Base-by-base conservation (phyloP, 495 filamentous ascomycete species). In the Xylaria venustula region DNA sequence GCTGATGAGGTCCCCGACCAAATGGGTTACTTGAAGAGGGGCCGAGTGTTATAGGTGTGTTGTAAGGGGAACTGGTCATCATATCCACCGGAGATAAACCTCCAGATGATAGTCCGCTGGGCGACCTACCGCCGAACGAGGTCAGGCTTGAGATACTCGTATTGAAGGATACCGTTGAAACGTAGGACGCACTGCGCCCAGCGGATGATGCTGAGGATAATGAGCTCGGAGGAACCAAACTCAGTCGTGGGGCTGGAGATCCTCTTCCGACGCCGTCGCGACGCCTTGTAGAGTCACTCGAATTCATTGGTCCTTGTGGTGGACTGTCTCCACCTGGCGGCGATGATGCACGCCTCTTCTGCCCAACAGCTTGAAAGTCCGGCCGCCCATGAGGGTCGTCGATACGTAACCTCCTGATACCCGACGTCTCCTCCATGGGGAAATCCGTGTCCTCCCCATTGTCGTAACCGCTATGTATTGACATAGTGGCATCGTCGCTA, bases 301-400 rank as follows among this genome's bases (percentile, higher is more conserved):
- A 83, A 56, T 82, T 87, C 25, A 78, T 67, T 42, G 75, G 74
- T 14, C 79, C 75, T 60, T 86, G 83, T 57, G 88, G 69, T 3
- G 81, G 79, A 30, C 83, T 74, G 64, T 92, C 90, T 28, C 91
- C 89, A n/a, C 79, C 76, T 9, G 87, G 89, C 23, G 91, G 90
- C 23, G 90, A 93, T 2, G 90, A 92, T 23, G 92, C 91, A 54
- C 90, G 80, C 60, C 92, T 83, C 71, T 96, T 96, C 71, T 88
- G 75, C 62, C 90, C 80, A 52, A 63, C 62, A 23, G 67, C 62
- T 20, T 63, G 69, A 48, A 62, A 63, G 30, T 72, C 83, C 42
- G 65, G 72, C 49, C 71, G 70, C 41, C 70, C 71, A 54, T 77
- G 75, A 58, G 72, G 75, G 54, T 76, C 70, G 44, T 88, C 85